Percentiles rank a stretch among this genome's conserved stretches.
Evolutionary conservation across 139 green algal genomes (phyloP).

Genomic region (Ulvella scutata): DNA sequence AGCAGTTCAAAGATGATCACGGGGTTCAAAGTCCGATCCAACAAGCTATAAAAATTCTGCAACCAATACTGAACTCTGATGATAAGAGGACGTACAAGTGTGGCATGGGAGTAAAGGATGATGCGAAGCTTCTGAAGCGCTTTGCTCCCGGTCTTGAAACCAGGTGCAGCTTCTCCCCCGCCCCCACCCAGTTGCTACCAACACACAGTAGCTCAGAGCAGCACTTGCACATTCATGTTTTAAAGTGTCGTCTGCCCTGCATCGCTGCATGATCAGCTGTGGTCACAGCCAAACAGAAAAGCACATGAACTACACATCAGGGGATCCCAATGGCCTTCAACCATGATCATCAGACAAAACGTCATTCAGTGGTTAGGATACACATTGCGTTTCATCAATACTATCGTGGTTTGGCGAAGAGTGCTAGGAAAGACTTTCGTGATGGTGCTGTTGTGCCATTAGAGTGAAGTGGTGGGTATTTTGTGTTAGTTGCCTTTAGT

Average conservation of each 20-base stretch:
- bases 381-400: too few species aligned
- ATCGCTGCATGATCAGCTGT: not conserved
- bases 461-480: too few species aligned
- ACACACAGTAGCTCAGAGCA: not conserved
- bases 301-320: not conserved
- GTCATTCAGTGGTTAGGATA: too few species aligned
- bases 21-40: too few species aligned
- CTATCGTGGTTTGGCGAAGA: too few species aligned
- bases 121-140: not conserved
- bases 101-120: not conserved
- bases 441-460: too few species aligned
- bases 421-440: too few species aligned
- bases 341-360: too few species aligned
- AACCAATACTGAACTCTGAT: too few species aligned
- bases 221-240: not conserved
- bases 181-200: not conserved
- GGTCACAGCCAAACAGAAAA: not conserved
- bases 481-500: too few species aligned
- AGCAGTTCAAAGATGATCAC: too few species aligned
- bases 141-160: not conserved
- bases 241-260: not conserved
- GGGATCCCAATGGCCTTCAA: not conserved
- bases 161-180: not conserved
- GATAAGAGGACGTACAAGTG: not conserved
- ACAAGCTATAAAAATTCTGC: too few species aligned